Percentiles rank a stretch among this genome's conserved stretches.
Conservation (phyloP, 805 yeast genomes). For the Isabelozyma heimii region DNA sequence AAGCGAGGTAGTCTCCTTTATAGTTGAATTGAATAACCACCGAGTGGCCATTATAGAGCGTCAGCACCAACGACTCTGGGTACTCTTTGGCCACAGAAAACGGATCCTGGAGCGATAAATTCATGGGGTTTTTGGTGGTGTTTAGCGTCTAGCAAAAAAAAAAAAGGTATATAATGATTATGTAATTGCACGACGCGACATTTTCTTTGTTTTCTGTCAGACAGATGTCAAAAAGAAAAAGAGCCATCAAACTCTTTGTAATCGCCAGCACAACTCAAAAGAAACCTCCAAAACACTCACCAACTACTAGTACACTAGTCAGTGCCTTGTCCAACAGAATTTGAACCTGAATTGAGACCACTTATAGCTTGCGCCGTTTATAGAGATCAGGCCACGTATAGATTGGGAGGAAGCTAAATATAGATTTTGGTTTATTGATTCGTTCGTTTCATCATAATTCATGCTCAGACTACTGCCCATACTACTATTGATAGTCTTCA, state of each 20-base stretch:
- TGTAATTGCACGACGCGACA: background rate
- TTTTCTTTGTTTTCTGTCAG: background rate
- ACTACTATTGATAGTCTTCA: background rate
- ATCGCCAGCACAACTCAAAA: background rate
- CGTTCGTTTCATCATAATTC: too few species aligned
- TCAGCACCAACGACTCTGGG: slow-evolving; percentile 78
- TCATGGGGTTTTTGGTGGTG: slow-evolving; percentile 43
- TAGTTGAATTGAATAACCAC: slow-evolving; percentile 67
- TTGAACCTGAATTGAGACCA: too few species aligned
- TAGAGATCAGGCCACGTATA: too few species aligned
- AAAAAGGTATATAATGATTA: background rate
- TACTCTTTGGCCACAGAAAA: slow-evolving; percentile 87
- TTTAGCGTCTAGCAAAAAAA: too few species aligned
- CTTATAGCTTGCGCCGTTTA: too few species aligned
- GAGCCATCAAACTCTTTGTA: background rate
- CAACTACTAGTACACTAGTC: too few species aligned
- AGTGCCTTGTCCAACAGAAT: too few species aligned
- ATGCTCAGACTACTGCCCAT: background rate
- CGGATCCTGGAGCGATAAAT: slow-evolving; percentile 82
- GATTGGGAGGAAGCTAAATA: too few species aligned
- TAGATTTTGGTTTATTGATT: too few species aligned
- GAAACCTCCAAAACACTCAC: background rate
- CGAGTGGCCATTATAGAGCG: slow-evolving; percentile 62
- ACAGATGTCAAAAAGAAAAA: background rate
- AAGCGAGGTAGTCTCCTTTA: slow-evolving; percentile 83